Base-by-base conservation (phyloP, 192 early-diverging fungal genomes). In the Phlyctochytrium planicorne region DNA sequence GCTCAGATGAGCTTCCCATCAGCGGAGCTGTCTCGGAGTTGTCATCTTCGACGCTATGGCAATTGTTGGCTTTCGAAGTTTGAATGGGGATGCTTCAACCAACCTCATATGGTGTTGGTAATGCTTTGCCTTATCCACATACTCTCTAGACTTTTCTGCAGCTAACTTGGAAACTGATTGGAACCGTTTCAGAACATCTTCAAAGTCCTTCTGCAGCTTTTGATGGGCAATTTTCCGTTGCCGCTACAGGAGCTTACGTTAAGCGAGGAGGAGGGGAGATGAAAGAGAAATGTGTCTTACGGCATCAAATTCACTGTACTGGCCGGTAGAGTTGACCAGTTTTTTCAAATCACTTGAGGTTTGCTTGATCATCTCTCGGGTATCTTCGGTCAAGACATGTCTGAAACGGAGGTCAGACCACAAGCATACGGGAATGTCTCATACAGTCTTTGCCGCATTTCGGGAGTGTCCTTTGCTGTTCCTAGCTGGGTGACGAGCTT, bases 201-300 rank as follows among this genome's bases (percentile, higher is more conserved):
- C 92, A 71, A 99, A 98, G 67, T 99, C 97, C 40, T 91, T 94
- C 27, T 90, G 90, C 35, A 99, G 80, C 70, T 98, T 98, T 71
- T 96, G 90, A 62, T 97, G 90, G 67, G 92, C 90, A 52, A 95
- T 81, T 75, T 92, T 91, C 40, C 88, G 85, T 67, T 92, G 89
- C 35, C 88, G 78, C 80, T 90, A 66, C 36, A 60, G 23, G 62
- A 32, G 25, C n/a, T n/a, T 27, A 65, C 20, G 23, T 12, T 53
- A 52, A 60, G 12, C 27, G 63, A 17, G 12, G 20, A 17, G 6
- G 14, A 32, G 10, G 6, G 53, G 6, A 67, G 3, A 27, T 6
- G 6, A 55, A 57, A 33, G 36, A 50, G 40, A 34, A n/a, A 17
- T 37, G 30, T 50, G 3, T 66, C 65, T 67, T 36, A 77, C 78